Evolutionary conservation across 2,329 filamentous ascomycete species (phyloP).

Genomic region (Ascochyta koolunga): DNA sequence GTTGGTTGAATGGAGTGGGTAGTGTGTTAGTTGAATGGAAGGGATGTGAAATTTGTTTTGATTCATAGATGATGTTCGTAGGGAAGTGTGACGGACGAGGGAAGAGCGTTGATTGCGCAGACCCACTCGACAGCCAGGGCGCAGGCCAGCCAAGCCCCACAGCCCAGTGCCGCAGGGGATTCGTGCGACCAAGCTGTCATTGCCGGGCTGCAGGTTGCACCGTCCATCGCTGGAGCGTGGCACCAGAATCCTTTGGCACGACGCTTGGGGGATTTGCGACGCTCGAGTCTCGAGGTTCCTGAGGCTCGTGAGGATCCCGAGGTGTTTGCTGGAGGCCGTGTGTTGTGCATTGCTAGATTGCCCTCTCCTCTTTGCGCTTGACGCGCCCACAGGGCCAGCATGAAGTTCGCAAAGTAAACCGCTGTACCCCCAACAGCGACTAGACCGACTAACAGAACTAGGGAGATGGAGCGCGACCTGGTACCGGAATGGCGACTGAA

Average conservation of each 20-base stretch:
- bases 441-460: slow-evolving; percentile 34
- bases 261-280: background rate
- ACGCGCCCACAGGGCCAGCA: slow-evolving; percentile 35
- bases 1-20: too few relatives aligned
- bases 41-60: too few relatives aligned
- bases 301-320: too few relatives aligned
- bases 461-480: slow-evolving; percentile 82
- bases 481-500: slow-evolving; percentile 95
- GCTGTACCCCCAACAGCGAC: slow-evolving; percentile 20
- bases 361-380: background rate
- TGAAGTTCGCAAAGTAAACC: slow-evolving; percentile 68
- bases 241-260: slow-evolving; percentile 3
- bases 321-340: background rate
- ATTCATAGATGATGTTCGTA: background rate
- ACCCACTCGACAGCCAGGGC: background rate
- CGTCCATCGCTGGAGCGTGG: background rate
- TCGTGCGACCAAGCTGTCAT: slow-evolving; percentile 6
- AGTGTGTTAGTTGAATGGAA: too few relatives aligned
- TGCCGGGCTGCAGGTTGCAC: background rate
- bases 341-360: background rate
- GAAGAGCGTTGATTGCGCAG: slow-evolving; percentile 1
- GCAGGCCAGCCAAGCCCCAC: slow-evolving; percentile 6
- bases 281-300: too few relatives aligned
- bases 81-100: too few relatives aligned
- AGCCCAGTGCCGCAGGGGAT: too few relatives aligned